Percentiles rank a stretch among this genome's conserved stretches.
Evolutionary conservation across 2,329 filamentous ascomycete genomes (phyloP).

Genomic region (Fusarium sp.): DNA sequence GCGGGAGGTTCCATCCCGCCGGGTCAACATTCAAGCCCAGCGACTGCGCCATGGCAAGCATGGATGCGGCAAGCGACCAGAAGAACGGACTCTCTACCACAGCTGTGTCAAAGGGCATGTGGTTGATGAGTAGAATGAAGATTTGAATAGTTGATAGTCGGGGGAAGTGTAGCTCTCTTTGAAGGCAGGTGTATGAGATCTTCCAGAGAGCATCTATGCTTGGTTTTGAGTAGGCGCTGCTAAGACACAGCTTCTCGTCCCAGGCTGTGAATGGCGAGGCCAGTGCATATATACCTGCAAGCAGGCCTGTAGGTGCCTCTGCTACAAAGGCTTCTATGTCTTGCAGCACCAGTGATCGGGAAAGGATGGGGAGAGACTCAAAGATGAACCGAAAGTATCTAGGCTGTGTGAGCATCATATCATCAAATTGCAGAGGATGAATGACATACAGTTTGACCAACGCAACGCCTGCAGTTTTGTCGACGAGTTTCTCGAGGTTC

Average conservation of each 20-base stretch:
- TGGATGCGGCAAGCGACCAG: background rate
- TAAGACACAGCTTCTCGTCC: conserved; percentile 11
- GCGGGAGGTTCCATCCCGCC: conserved; percentile 25
- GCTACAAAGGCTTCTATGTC: conserved; percentile 22
- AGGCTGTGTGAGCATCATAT: background rate
- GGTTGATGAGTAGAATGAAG: conserved; percentile 3
- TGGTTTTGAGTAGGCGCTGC: conserved; percentile 35
- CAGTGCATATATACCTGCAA: background rate
- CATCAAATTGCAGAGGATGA: background rate
- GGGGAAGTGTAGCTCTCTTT: conserved; percentile 36
- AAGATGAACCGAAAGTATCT: conserved; percentile 33
- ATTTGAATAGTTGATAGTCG: conserved; percentile 27
- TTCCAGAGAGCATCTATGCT: conserved; percentile 28
- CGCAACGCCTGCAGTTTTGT: background rate
- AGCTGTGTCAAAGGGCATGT: background rate
- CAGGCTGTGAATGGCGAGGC: background rate
- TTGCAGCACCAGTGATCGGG: conserved; percentile 15
- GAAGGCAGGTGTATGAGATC: conserved; percentile 32
- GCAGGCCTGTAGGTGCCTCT: conserved; percentile 15
- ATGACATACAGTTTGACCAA: background rate
- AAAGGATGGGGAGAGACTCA: conserved; percentile 34
- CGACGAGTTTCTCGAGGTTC: background rate
- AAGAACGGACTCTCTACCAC: background rate
- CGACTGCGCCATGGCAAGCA: background rate
- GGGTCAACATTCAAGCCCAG: conserved; percentile 27